Evolutionary conservation across 75 land plant genomes (phyloP).

Genomic region (Picea sitchensis): DNA sequence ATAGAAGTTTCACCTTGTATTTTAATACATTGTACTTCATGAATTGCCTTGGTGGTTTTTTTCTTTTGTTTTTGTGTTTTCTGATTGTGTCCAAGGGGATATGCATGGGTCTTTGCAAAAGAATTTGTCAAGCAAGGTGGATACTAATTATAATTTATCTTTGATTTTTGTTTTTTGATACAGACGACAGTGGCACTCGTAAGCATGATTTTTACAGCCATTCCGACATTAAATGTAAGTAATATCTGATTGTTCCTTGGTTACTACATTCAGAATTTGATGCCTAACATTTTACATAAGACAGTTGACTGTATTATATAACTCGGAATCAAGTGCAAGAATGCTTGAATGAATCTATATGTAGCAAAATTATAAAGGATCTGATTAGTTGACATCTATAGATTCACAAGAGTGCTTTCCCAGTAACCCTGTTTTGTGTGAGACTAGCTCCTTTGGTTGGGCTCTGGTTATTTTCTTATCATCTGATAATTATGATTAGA

Average conservation of each 20-base stretch:
- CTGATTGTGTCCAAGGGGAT: neutral
- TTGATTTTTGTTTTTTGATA: neutral
- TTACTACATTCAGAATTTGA: neutral
- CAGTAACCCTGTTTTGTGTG: no score
- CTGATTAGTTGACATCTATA: neutral
- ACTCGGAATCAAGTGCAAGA: neutral
- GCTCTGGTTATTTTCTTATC: neutral
- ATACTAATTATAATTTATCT: neutral
- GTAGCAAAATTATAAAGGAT: neutral
- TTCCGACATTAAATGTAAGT: neutral
- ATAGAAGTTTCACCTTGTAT: neutral
- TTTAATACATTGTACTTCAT: neutral
- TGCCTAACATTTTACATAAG: neutral
- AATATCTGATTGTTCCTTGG: neutral
- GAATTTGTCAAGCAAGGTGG: neutral
- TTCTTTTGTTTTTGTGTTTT: neutral
- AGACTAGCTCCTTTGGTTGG: no score
- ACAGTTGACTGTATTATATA: neutral
- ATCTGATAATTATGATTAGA: neutral
- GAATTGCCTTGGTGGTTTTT: neutral
- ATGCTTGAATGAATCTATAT: neutral
- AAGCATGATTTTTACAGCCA: constrained; percentile 7
- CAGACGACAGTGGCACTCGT: constrained; percentile 3
- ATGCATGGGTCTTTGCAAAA: neutral
- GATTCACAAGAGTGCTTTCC: neutral